A percentile compares a stretch with the other conserved stretches of the same genome.
Evolutionary conservation across 2,329 filamentous ascomycete species (phyloP).

Genomic region (Ceratocystis cacaofunesta): DNA sequence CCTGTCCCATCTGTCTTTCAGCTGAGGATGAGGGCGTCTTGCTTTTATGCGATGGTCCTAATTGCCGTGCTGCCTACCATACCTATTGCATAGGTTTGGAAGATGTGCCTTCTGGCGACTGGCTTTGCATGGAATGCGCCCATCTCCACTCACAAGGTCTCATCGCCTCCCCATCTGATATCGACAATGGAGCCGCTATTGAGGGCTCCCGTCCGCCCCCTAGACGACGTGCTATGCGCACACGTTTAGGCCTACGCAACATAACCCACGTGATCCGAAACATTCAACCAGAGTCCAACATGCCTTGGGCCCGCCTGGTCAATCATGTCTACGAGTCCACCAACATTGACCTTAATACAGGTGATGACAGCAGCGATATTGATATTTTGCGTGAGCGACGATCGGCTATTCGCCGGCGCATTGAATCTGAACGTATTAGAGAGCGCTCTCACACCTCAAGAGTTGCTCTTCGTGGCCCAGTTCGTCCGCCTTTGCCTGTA

Average conservation of each 20-base stretch:
- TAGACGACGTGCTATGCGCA: constrained; percentile 24
- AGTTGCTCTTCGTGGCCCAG: background rate
- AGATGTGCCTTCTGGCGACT: constrained; percentile 57
- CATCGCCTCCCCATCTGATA: background rate
- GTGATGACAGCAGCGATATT: constrained; percentile 33
- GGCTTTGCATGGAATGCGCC: constrained; percentile 81
- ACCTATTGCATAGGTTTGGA: constrained; percentile 81
- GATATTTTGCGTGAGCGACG: constrained; percentile 32
- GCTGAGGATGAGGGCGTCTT: constrained; percentile 71
- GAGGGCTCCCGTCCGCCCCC: constrained; percentile 24
- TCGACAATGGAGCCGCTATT: background rate
- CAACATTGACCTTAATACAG: constrained; percentile 47
- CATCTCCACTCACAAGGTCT: constrained; percentile 30
- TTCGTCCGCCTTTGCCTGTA: background rate
- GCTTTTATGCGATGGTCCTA: constrained; percentile 63
- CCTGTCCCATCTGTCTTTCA: constrained; percentile 73
- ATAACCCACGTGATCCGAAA: constrained; percentile 24
- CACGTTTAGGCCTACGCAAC: constrained; percentile 23
- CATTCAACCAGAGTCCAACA: constrained; percentile 35
- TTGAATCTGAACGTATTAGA: constrained; percentile 35
- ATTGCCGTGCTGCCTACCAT: constrained; percentile 76
- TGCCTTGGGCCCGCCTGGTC: constrained; percentile 55
- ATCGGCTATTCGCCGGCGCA: constrained; percentile 39
- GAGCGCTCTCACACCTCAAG: background rate
- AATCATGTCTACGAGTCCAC: constrained; percentile 50